Conservation (phyloP, 768 basidiomycete genomes). For the Trametes cinnabarina region DNA sequence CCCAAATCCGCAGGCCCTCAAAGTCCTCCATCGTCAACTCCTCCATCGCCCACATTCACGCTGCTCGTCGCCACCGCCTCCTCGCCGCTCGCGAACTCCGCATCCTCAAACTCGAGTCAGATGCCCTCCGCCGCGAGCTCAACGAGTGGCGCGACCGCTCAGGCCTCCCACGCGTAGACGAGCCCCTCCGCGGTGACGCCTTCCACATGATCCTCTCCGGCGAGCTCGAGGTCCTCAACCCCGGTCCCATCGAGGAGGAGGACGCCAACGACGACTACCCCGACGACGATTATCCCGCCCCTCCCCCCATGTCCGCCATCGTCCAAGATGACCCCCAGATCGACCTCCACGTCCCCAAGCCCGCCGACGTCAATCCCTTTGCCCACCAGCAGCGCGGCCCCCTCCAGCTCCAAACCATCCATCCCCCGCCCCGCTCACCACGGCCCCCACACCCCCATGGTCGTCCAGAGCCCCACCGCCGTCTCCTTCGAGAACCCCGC, state of each 20-base stretch:
- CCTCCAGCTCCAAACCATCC: constrained; percentile 35
- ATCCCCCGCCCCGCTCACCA: constrained; percentile 26
- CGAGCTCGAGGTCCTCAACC: constrained; percentile 62
- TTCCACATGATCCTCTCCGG: constrained; percentile 69
- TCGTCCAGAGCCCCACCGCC: constrained; percentile 42
- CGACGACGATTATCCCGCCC: constrained; percentile 36
- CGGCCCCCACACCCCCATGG: constrained; percentile 39
- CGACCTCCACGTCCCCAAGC: constrained; percentile 35
- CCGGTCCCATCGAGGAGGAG: constrained; percentile 50
- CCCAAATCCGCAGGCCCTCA: constrained; percentile 88
- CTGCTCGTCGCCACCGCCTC: constrained; percentile 76
- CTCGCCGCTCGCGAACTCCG: constrained; percentile 83
- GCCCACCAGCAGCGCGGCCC: constrained; percentile 28
- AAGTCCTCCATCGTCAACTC: constrained; percentile 98
- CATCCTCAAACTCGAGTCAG: constrained; percentile 73
- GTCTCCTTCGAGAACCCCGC: constrained; percentile 55
- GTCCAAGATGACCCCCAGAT: constrained; percentile 21
- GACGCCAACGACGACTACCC: constrained; percentile 53
- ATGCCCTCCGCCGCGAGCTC: constrained; percentile 84
- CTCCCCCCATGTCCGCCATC: constrained; percentile 22
- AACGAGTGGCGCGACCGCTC: constrained; percentile 90
- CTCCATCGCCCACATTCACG: constrained; percentile 84
- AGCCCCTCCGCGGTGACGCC: constrained; percentile 68
- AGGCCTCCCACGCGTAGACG: constrained; percentile 67
- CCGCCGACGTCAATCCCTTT: constrained; percentile 35